Conservation (phyloP, 305 asterid genomes). For the Solanum chacoense region DNA sequence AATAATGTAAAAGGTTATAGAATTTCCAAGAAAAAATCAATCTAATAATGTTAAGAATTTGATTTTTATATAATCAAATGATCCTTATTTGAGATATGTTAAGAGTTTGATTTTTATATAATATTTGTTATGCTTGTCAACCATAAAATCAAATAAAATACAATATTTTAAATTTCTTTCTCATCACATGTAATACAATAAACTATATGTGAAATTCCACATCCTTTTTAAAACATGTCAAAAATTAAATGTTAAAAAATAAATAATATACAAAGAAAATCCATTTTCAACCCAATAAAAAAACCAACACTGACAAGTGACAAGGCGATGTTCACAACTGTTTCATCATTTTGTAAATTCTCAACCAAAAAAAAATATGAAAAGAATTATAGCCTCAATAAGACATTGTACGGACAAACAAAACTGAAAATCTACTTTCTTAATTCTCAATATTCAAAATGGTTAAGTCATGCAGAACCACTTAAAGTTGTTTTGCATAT, state of each 20-base stretch:
- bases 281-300: not conserved
- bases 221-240: not conserved
- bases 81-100: not conserved
- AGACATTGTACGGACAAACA: too few species aligned
- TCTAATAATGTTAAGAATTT: too few species aligned
- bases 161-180: too few species aligned
- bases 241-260: not conserved
- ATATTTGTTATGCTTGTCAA: not conserved
- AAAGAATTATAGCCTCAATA: not conserved
- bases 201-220: not conserved
- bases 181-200: not conserved
- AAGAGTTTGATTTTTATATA: not conserved
- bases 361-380: not conserved
- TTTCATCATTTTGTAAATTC: not conserved
- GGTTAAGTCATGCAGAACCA: too few species aligned
- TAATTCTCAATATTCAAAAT: too few species aligned
- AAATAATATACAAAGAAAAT: not conserved
- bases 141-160: too few species aligned
- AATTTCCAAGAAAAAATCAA: not conserved
- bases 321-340: not conserved
- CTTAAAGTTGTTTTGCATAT: too few species aligned
- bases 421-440: too few species aligned
- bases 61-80: too few species aligned
- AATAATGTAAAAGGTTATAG: not conserved
- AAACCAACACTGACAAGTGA: not conserved